Base-by-base conservation (phyloP, 169 alveolate species). In the Nephromyces sp. region DNA sequence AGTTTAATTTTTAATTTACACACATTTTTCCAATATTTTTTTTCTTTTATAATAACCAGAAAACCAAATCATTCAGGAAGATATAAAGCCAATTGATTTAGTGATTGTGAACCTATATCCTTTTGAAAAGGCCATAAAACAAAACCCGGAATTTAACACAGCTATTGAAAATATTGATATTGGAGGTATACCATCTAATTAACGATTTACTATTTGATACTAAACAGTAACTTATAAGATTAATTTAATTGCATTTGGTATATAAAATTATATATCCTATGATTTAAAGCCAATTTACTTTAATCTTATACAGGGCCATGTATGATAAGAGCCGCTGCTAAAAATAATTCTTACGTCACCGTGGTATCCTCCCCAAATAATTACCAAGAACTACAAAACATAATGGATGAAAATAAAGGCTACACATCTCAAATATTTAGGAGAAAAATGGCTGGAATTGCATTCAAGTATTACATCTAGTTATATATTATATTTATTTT, bases 311-410 rank as follows among this genome's bases (percentile, higher is more conserved):
- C n/a, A 43, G 57, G 57, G 15, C 76, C 76, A 8, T 3, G 75
- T 4, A 75, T 75, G 84, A 72, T 78, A 27, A 68, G 84, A 25
- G 84, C 84, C 0, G 67, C 84, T 15, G 84, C 84, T 61, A 78
- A 78, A 74, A 78, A 78, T 77, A 64, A 72, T 25, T 70, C 78
- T 0, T 73, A 72, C 3, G 84, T 78, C 52, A 32, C 71, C 28
- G 61, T 71, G 64, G 66, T 78, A 30, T 70, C 84, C 68, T 65
- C 72, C 75, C 76, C 84, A 1, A 3, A 65, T 30, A 74, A 78
- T 67, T 78, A 64, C 24, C 25, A 0, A 28, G n/a, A 21, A 5
- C 32, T 67, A 31, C 27, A 1, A 52, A 57, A 66, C 65, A 5
- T 5, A 6, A 62, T 3, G 21, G 27, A 21, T 0, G 29, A 57